Conservation (phyloP, 2,329 filamentous ascomycete species). For the Fusarium metavorans region DNA sequence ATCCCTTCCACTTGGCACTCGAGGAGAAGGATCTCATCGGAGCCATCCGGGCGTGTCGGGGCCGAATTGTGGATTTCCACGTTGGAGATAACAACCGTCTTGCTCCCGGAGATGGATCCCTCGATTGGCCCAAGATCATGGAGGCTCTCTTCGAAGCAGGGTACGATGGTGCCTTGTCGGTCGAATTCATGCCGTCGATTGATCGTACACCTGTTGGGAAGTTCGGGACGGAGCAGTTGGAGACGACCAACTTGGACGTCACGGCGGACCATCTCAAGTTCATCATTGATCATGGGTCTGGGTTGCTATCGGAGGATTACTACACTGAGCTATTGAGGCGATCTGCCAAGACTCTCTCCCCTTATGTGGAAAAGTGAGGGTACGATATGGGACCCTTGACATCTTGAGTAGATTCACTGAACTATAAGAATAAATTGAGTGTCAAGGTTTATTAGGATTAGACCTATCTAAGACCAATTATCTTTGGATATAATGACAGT, state of each 20-base stretch:
- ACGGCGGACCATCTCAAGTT: constrained; percentile 30
- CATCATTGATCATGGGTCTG: constrained; percentile 35
- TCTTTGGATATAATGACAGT: background rate
- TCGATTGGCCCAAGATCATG: constrained; percentile 33
- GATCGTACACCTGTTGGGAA: constrained; percentile 26
- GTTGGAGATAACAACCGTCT: constrained; percentile 32
- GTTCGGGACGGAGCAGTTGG: constrained; percentile 26
- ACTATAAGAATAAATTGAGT: background rate
- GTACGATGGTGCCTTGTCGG: constrained; percentile 22
- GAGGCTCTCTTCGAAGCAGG: constrained; percentile 11
- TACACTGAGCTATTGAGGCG: constrained; percentile 19
- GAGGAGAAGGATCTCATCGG: constrained; percentile 31
- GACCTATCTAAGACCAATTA: background rate
- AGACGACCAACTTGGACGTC: constrained; percentile 11
- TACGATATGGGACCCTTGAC: too few relatives aligned
- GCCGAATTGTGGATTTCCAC: constrained; percentile 33
- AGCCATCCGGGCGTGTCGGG: constrained; percentile 17
- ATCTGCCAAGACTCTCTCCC: constrained; percentile 21
- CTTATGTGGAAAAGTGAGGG: background rate
- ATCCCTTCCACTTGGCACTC: constrained; percentile 32
- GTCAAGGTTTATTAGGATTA: background rate
- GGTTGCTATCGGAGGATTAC: constrained; percentile 20
- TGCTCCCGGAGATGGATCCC: constrained; percentile 27
- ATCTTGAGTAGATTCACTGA: background rate
- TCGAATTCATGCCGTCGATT: constrained; percentile 38